Base-by-base conservation (phyloP, 1,284 basidiomycete species). In the Macrocystidia cucumis region DNA sequence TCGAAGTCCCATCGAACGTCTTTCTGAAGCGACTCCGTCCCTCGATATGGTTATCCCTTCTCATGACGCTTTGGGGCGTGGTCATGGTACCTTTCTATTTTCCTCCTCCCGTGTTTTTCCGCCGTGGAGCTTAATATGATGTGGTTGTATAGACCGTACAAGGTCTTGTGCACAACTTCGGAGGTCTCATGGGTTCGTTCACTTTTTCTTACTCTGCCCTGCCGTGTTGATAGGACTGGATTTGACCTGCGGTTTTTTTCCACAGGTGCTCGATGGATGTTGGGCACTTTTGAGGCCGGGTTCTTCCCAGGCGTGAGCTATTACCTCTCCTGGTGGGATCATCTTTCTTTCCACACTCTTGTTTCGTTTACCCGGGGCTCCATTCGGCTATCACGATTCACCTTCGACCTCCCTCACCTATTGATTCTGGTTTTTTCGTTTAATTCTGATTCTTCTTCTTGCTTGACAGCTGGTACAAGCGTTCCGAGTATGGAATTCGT, bases 201-300 rank as follows among this genome's bases (percentile, higher is more conserved):
- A 7, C 11, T 3, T 11, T 19, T 18, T 16, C 17, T 11, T 32
- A 11, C 18, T 24, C 17, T 11, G 9, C 2, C 11, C 12, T 9
- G 12, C 9, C 28, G n/a, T 32, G 1, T 18, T 14, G 7, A 8
- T 24, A 22, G 17, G 9, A 30, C 21, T 7, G n/a, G n/a, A n/a
- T n/a, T n/a, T n/a, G n/a, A n/a, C n/a, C n/a, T n/a, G n/a, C n/a
- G n/a, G n/a, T 23, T 35, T 14, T 8, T 5, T 7, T 16, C n/a
- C 12, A 17, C 27, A 79, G 78, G 62, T 11, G 71, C 76, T 68
- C 63, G 78, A 31, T 78, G 72, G 70, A 60, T 81, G 55, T 61
- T 83, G 34, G 80, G 81, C 14, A 61, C 69, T 44, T 78, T 80
- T 43, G 81, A 85, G 55, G 80, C 78, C n/a, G 81, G 81, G 6